These are phyloP conservation scores for Umbellularia californica DNA, from an alignment of 164 flowering plant species.

Conservation along the genomic window DNA sequence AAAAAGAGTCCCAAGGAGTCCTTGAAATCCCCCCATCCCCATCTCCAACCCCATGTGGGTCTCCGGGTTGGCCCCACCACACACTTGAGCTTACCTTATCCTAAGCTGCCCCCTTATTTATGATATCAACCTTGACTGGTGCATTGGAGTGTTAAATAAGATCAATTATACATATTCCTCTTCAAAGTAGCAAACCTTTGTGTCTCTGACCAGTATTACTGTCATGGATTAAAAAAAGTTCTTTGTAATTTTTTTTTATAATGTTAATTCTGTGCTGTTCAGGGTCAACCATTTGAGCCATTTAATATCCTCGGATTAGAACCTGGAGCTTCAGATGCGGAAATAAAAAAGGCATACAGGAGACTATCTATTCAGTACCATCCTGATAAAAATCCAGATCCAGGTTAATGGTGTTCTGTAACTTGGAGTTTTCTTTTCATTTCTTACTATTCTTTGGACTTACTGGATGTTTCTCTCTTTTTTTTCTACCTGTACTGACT, in stretches of 20 bases:
- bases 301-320: slow-evolving; percentile 81
- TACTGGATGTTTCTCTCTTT: neutral
- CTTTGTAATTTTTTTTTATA: no score
- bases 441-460: neutral
- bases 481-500: neutral
- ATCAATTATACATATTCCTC: neutral
- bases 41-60: no score
- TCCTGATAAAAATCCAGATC: slow-evolving; percentile 99
- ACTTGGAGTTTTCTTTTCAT: slow-evolving; percentile 7
- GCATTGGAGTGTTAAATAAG: neutral
- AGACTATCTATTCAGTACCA: slow-evolving; percentile 92
- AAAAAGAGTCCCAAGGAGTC: no score
- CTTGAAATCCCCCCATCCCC: no score
- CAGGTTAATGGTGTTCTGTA: slow-evolving; percentile 63
- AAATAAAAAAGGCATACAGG: slow-evolving; percentile 92
- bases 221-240: no score
- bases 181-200: neutral
- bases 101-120: no score
- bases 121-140: neutral
- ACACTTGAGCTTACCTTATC: no score
- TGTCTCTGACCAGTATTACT: no score
- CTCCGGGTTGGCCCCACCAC: no score
- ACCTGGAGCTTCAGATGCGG: slow-evolving; percentile 80
- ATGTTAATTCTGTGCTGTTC: slow-evolving; percentile 2
- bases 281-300: slow-evolving; percentile 91